Percentiles rank a stretch among this genome's conserved stretches.
These are phyloP conservation scores for Seiridium cupressi DNA, from an alignment of 2,329 filamentous ascomycete genomes.

Conservation along the genomic window DNA sequence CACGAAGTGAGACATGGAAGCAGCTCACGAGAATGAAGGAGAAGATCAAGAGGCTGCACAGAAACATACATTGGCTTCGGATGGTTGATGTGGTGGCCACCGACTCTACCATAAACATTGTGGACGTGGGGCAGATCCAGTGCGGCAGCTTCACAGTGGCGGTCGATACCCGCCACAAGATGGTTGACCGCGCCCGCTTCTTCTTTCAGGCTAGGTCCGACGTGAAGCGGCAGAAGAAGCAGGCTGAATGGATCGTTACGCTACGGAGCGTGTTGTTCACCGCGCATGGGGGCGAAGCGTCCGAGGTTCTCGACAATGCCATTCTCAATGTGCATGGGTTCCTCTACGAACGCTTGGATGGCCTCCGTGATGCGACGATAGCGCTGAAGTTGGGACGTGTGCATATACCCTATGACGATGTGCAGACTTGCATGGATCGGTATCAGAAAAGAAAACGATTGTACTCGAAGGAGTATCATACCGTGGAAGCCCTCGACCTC, in stretches of 20 bases:
- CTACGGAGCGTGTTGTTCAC: constrained; percentile 86
- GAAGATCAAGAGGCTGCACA: constrained; percentile 79
- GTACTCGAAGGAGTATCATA: constrained; percentile 27
- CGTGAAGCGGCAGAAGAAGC: constrained; percentile 58
- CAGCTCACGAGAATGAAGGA: constrained; percentile 78
- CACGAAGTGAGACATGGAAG: constrained; percentile 76
- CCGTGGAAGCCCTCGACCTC: constrained; percentile 53
- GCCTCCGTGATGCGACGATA: constrained; percentile 85
- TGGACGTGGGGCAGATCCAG: constrained; percentile 81
- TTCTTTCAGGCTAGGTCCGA: constrained; percentile 76
- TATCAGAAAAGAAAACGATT: constrained; percentile 47
- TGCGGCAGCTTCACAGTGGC: constrained; percentile 81
- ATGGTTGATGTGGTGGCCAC: constrained; percentile 86
- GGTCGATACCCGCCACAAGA: constrained; percentile 88
- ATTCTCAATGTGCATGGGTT: constrained; percentile 90
- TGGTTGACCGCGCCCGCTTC: constrained; percentile 84
- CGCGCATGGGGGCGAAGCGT: constrained; percentile 76
- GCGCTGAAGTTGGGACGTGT: constrained; percentile 88
- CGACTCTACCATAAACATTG: constrained; percentile 73
- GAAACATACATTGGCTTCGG: constrained; percentile 83
- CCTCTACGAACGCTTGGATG: constrained; percentile 80
- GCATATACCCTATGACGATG: constrained; percentile 86
- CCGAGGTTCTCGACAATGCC: constrained; percentile 84
- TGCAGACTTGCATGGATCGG: constrained; percentile 60
- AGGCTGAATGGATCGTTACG: constrained; percentile 92